Conservation (phyloP, 2,329 filamentous ascomycete genomes). For the Blumeria graminis region DNA sequence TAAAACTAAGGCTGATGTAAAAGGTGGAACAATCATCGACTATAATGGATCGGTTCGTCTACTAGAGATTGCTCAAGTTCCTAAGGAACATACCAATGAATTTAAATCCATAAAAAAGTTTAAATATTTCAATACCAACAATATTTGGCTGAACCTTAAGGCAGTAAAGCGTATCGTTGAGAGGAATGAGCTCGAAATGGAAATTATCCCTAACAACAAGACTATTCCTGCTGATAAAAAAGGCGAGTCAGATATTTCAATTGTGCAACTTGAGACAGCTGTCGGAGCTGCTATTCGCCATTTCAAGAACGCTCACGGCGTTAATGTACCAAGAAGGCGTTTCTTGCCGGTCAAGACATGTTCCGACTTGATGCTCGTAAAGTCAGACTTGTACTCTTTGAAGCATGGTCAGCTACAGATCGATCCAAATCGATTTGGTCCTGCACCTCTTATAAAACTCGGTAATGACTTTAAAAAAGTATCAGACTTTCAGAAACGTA, state of each 20-base stretch:
- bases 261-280: constrained; percentile 94
- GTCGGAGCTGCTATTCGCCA: constrained; percentile 96
- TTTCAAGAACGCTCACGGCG: constrained; percentile 95
- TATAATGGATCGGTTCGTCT: constrained; percentile 93
- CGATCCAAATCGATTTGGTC: constrained; percentile 87
- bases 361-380: constrained; percentile 98
- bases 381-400: constrained; percentile 95
- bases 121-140: constrained; percentile 99
- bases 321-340: constrained; percentile 90
- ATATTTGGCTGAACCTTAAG: constrained; percentile 98
- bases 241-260: constrained; percentile 93
- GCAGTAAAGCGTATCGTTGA: constrained; percentile 97
- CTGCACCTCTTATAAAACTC: constrained; percentile 94
- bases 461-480: constrained; percentile 99
- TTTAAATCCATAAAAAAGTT: constrained; percentile 99
- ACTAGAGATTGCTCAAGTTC: constrained; percentile 95
- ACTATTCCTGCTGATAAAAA: constrained; percentile 97
- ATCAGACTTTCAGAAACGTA: constrained; percentile 79
- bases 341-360: constrained; percentile 99
- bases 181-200: constrained; percentile 95
- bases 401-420: constrained; percentile 97
- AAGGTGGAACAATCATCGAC: constrained; percentile 99
- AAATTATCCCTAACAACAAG: constrained; percentile 99
- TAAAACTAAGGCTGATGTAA: constrained; percentile 99
- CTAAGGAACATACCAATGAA: constrained; percentile 99